Base-by-base conservation (phyloP, 192 early-diverging fungal species). In the Radiomyces spectabilis region DNA sequence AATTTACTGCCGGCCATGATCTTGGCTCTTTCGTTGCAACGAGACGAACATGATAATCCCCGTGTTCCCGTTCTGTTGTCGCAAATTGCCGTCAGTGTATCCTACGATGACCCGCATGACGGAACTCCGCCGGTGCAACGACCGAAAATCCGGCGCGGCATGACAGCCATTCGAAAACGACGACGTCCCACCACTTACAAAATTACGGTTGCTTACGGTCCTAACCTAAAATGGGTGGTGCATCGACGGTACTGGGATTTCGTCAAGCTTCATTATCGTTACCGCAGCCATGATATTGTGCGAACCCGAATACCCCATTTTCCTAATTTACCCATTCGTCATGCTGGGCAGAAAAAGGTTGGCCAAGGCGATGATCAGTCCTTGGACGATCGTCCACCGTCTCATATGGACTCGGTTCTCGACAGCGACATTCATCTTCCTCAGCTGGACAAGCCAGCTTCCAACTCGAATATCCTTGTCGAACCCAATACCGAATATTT, bases 191-290 rank as follows among this genome's bases (percentile, higher is more conserved):
- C 51, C 7, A 40, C 29, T 4, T 59, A 34, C 12, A 15, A 26
- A 33, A 32, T 50, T 0, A 12, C 13, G 21, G 48, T 59, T 24
- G 1, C 35, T 18, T 59, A 59, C 27, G 57, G 57, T 40, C 26
- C 24, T 30, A 41, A 33, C 5, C 51, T 57, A 21, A 24, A 59
- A 24, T 67, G 65, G 65, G 33, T 41, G 6, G 37, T 67, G 0
- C 55, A 55, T 30, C 57, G 65, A 26, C 46, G 46, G 3, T 67
- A 61, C 19, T 43, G 65, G 47, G 65, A 67, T 35, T 57, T 67
- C 42, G 41, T 61, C 31, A 60, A 61, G 13, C 41, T 67, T 18
- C 65, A 67, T 55, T 67, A 67, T 21, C 33, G 38, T 2, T 67
- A 56, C 16, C 53, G 53, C 13, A 2, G 26, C 15, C 33, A 37